Evolutionary conservation across 441 rosid genomes (phyloP).

Genomic region (Aquilaria agallochum): DNA sequence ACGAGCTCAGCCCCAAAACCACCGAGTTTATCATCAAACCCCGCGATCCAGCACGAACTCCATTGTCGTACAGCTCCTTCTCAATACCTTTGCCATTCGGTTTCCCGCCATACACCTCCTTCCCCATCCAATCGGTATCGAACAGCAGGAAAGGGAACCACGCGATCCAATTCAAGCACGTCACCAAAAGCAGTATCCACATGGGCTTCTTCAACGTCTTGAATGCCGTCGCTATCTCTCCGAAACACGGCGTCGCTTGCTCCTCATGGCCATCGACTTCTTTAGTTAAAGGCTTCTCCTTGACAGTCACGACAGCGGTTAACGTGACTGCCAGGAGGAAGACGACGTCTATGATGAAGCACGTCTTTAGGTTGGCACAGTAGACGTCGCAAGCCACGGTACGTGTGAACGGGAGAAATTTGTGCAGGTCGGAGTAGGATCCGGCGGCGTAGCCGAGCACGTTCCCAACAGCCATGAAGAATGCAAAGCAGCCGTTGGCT

Average conservation of each 20-base stretch:
- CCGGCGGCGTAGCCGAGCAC: slow-evolving; percentile 79
- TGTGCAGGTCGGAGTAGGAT: slow-evolving; percentile 36
- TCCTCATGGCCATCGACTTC: slow-evolving; percentile 18
- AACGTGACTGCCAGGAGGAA: slow-evolving; percentile 40
- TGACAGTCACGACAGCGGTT: slow-evolving; percentile 36
- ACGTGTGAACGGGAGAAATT: slow-evolving; percentile 52
- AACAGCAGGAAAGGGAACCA: slow-evolving; percentile 83
- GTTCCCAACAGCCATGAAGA: slow-evolving; percentile 89
- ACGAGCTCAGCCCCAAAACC: slow-evolving; percentile 47
- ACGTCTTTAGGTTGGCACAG: slow-evolving; percentile 78
- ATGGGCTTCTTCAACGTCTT: slow-evolving; percentile 53
- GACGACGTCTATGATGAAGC: slow-evolving; percentile 53
- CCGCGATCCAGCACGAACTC: slow-evolving; percentile 68
- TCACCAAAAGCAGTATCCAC: slow-evolving; percentile 76
- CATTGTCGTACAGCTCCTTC: slow-evolving; percentile 36
- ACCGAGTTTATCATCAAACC: slow-evolving; percentile 78
- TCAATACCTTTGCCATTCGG: slow-evolving; percentile 23
- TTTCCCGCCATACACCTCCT: slow-evolving; percentile 70
- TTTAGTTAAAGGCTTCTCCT: slow-evolving; percentile 44
- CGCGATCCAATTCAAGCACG: slow-evolving; percentile 71
- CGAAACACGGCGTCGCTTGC: slow-evolving; percentile 26
- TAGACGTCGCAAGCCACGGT: slow-evolving; percentile 62
- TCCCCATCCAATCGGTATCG: slow-evolving; percentile 92
- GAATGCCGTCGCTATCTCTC: slow-evolving; percentile 43
- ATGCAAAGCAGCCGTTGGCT: slow-evolving; percentile 61